A percentile compares a stretch with the other conserved stretches of the same genome.
Conservation (phyloP, 305 asterid genomes). For the Fraxinus platypoda region DNA sequence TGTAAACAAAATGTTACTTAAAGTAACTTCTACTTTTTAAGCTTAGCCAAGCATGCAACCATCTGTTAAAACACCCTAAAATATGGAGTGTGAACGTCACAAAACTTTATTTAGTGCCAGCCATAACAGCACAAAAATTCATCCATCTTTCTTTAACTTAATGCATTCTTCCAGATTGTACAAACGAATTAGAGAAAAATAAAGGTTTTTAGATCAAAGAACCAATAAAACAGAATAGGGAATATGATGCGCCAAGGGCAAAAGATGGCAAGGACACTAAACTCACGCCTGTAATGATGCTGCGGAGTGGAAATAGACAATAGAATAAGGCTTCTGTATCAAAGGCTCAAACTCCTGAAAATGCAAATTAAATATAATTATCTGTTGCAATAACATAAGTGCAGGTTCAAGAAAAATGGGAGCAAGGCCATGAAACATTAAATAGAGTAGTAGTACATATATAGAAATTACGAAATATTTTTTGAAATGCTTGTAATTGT, state of each 20-base stretch:
- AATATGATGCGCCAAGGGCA: neutral
- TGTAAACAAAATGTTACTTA: neutral
- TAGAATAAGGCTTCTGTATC: constrained; percentile 89
- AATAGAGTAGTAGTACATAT: neutral
- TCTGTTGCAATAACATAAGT: neutral
- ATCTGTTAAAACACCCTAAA: neutral
- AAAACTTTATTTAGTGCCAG: neutral
- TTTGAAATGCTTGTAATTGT: constrained; percentile 11
- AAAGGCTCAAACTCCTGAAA: constrained; percentile 94
- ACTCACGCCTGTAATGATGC: constrained; percentile 88
- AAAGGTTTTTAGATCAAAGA: neutral
- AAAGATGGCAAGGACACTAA: constrained; percentile 13
- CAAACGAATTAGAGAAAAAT: neutral
- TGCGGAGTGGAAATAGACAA: constrained; percentile 90
- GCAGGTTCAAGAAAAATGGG: constrained; percentile 9
- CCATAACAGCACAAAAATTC: neutral
- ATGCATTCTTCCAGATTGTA: neutral
- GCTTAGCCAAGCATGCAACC: neutral
- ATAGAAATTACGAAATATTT: neutral
- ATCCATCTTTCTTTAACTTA: neutral
- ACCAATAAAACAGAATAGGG: neutral
- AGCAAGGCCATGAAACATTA: constrained; percentile 8
- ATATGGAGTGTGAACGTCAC: neutral
- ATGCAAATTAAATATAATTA: constrained; percentile 13
- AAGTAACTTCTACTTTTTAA: neutral